Evolutionary conservation across 2,329 filamentous ascomycete species (phyloP), one percentile per base, ranked within the genome.

Genomic region (Calcarisporium arbuscula): DNA sequence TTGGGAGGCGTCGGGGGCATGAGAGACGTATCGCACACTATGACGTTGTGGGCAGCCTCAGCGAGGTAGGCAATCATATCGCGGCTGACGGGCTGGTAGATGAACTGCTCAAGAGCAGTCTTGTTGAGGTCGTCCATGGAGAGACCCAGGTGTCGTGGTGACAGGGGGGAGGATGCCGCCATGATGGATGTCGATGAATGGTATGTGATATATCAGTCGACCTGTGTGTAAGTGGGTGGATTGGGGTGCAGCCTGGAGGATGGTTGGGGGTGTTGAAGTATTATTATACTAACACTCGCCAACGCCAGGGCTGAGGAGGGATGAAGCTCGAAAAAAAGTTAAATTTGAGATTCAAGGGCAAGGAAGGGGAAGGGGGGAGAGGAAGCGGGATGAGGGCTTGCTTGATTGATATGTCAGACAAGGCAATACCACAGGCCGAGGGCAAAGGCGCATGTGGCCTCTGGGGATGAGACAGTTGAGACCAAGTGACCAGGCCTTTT

Each of bases 1-100:
- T 61, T 56, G 10, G 74, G 70, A 16, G 74, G 72, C 14, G 74
- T 68, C 28, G 67, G 64, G 16, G 70, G 68, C 66, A 74, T 70
- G 55, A 76, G 65, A 41, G 58, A 65, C 32, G 71, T 64, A 55
- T 92, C 85, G 69, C 85, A 90, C 52, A 82, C 74, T 56, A 92
- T 92, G 55, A 92, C 85, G 54, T 82, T 76, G 53, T 71, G 70
- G 39, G 85, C 84, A 53, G 85, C 85, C 39, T 71, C 64, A 44
- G 85, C 82, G 40, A 92, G 75, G 62, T 86, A 85, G 40, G 67
- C 60, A 51, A 92, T 82, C 85, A 92, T 92, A 36, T 82, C 72
- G 49, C 72, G 72, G 53, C 72, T 79, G 44, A 92, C 85, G 8
- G 81, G 80, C 48, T 76, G 74, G 62, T 82, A 85, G 65, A 92